Base-by-base conservation (phyloP, 2,329 filamentous ascomycete species). In the Rugonectria rugulosa region DNA sequence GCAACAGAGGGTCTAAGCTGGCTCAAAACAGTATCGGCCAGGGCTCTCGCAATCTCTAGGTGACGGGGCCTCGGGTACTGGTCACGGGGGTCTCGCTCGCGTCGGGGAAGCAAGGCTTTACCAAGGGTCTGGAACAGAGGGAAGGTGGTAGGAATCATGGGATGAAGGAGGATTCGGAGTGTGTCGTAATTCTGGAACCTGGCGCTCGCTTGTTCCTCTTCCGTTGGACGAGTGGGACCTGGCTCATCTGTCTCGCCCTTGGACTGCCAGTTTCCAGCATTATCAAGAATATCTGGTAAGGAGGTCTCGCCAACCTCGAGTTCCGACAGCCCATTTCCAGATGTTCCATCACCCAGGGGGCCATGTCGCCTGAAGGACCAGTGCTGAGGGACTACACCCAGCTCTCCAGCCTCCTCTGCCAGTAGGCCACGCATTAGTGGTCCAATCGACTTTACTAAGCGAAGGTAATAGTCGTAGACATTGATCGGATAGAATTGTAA, bases 111-210 rank as follows among this genome's bases (percentile, higher is more conserved):
- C 19, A 98, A 78, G 14, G 89, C 85, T 72, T 92, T 95, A 11
- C 94, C 94, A 37, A 98, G 78, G 2, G 87, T 88, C 68, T 96
- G 91, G 69, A 97, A 89, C 64, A 98, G 90, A 1, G 90, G 88
- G 15, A 91, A 89, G n/a, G 93, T 89, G 3, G 88, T 88, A 8
- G 87, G 87, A 19, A 93, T 88, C 64, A 96, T 84, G 27, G 91
- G 88, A 66, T 89, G 88, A 11, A 98, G 81, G 10, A 98, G 79
- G 62, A 88, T 88, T 31, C 89, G 85, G 38, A 98, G 80, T 11
- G 85, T 88, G 68, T 89, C 86, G 34, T 89, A 92, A 71, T 98
- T 99, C 70, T 89, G 75, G 63, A 78, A 86, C n/a, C 78, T 75
- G 19, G 77, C 68, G 15, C 73, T 77, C 14, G 70, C 65, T 48